Base-by-base conservation (phyloP, 169 alveolate genomes). In the Amoebophrya sp. region DNA sequence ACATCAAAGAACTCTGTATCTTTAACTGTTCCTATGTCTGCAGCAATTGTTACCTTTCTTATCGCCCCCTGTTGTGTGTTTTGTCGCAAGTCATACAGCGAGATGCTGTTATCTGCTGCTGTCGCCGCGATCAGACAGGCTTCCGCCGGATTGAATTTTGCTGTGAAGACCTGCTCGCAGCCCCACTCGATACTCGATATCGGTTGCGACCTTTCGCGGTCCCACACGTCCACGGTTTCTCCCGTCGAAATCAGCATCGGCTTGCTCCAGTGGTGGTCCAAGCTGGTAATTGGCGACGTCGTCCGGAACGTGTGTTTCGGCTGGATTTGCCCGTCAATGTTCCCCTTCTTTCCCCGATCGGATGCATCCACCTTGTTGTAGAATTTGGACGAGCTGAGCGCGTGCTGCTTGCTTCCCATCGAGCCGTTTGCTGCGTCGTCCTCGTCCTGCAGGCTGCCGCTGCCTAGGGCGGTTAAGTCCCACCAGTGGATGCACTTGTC, bases 91-190 rank as follows among this genome's bases (percentile, higher is more conserved):
- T 40, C 69, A 34, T 34, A 31, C 26, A 88, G 70, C 7, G 45
- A n/a, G 20, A 40, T 88, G 91, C 88, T 34, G n/a, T 40, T 88
- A 34, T 88, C 69, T 23, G 58, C 58, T n/a, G 90, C 90, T 1
- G 90, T 41, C 20, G 58, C 58, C 58, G 90, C 90, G 31, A 88
- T 88, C 2, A 88, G 20, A 16, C 90, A 41, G 23, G 45, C 41
- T 16, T 88, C 90, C 20, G 58, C 90, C 58, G 99, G 99, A 94
- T 98, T 98, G 93, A 96, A 98, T 93, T 97, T 97, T 18, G 97
- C 98, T 91, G 97, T 96, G 40, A 94, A 92, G 34, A 95, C 95
- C 31, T 97, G 94, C 92, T 97, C 99, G 38, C 92, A 92, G 69
- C 98, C 97, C 96, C 98, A 95, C 90, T 95, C 96, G 93, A 94